phyloP scores from a whole-genome alignment of 179 eudicot genomes.

The Amaranthus tricolor region DNA sequence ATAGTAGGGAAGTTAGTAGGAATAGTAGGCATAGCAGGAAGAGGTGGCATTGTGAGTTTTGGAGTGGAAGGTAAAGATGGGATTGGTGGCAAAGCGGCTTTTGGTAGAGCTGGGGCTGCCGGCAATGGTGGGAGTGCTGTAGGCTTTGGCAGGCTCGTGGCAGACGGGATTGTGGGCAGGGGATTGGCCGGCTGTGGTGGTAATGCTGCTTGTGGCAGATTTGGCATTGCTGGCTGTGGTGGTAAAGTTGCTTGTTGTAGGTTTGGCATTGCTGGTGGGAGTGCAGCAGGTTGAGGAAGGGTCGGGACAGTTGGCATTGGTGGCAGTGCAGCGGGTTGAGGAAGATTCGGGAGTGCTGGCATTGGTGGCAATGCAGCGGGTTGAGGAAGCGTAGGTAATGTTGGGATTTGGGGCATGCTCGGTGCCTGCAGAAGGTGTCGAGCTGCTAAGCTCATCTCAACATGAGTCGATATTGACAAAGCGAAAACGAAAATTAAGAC shows the following conservation, averaged over 20 bases:
- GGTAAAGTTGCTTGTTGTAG: constrained; percentile 19
- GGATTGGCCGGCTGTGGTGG: constrained; percentile 23
- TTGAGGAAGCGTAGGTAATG: no score
- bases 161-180: constrained; percentile 14
- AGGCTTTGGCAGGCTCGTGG: constrained; percentile 13
- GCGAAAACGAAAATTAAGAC: no score
- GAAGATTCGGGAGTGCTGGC: no score
- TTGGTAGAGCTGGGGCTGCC: constrained; percentile 1
- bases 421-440: no score
- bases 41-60: constrained; percentile 12
- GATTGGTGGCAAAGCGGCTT: constrained; percentile 16
- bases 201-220: constrained; percentile 5
- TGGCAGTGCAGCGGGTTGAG: no score
- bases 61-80: constrained; percentile 15
- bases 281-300: no score
- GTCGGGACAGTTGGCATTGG: no score
- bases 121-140: constrained; percentile 18
- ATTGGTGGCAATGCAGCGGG: no score
- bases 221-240: constrained; percentile 16
- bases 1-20: constrained; percentile 18
- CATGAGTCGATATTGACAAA: no score
- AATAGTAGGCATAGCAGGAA: constrained; percentile 5
- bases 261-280: constrained; percentile 8
- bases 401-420: no score
- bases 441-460: no score